Percentiles rank a stretch among this genome's conserved stretches.
Conservation (phyloP, 2,329 filamentous ascomycete species). For the Exophiala aquamarina region DNA sequence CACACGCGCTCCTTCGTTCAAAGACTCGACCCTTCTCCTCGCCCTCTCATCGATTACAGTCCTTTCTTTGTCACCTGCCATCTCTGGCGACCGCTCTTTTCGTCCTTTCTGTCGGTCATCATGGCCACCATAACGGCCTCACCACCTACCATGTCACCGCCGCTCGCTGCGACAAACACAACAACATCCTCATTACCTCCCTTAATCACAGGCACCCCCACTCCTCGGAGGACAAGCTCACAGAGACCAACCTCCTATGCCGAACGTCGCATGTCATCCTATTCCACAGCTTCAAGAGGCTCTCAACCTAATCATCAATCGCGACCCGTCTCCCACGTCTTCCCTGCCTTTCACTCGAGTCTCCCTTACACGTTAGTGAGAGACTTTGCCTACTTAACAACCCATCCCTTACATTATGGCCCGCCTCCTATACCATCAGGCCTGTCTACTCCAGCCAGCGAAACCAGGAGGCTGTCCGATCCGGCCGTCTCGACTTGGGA, state of each 20-base stretch:
- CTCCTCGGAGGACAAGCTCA: constrained; percentile 57
- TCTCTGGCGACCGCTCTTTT: constrained; percentile 7
- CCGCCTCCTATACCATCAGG: constrained; percentile 79
- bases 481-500: constrained; percentile 74
- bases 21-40: not conserved
- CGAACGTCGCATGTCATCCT: constrained; percentile 80
- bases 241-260: constrained; percentile 74
- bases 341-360: constrained; percentile 81
- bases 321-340: constrained; percentile 76
- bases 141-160: constrained; percentile 32
- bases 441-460: constrained; percentile 80
- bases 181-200: constrained; percentile 47
- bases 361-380: constrained; percentile 86
- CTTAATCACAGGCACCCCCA: constrained; percentile 48
- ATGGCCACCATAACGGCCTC: constrained; percentile 40
- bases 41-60: not conserved
- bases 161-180: constrained; percentile 29
- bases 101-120: constrained; percentile 5
- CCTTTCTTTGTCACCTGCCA: constrained; percentile 1
- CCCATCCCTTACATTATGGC: constrained; percentile 89
- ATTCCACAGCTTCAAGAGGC: constrained; percentile 67
- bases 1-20: too few species aligned
- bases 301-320: constrained; percentile 57
- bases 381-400: constrained; percentile 87
- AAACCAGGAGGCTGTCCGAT: constrained; percentile 79